These are phyloP conservation scores for Exserohilum rostratum DNA, from an alignment of 2,329 filamentous ascomycete species.

Conservation along the genomic window DNA sequence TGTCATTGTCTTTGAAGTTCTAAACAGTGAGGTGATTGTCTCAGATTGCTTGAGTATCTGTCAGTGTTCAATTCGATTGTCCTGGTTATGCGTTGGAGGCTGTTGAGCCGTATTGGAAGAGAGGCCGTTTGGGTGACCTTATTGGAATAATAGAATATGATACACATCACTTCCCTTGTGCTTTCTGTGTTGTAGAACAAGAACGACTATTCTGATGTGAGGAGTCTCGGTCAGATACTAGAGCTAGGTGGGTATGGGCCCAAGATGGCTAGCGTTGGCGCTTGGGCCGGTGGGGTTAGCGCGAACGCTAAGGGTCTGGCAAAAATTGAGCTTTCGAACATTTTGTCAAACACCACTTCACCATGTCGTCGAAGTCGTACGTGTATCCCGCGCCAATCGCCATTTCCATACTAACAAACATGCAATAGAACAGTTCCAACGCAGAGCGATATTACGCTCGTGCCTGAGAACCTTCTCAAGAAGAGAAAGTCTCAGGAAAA, in stretches of 20 bases:
- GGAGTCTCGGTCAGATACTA: not conserved
- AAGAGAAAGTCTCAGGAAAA: slow-evolving; percentile 99
- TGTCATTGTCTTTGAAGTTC: not conserved
- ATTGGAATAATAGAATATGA: too few species aligned
- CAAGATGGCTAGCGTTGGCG: not conserved
- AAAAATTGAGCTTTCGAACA: slow-evolving; percentile 26
- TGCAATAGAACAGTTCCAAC: slow-evolving; percentile 81
- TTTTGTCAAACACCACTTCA: slow-evolving; percentile 57
- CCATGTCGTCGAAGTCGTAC: slow-evolving; percentile 60
- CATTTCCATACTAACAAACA: slow-evolving; percentile 52
- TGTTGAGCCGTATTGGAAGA: not conserved
- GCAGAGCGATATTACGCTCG: slow-evolving; percentile 85
- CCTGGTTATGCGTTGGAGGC: not conserved
- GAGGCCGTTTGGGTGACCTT: not conserved
- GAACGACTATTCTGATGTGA: too few species aligned
- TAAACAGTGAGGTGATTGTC: not conserved
- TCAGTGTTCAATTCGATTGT: not conserved
- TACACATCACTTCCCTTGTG: too few species aligned
- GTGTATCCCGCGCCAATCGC: slow-evolving; percentile 55
- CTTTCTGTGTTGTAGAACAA: not conserved
- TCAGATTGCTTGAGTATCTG: not conserved
- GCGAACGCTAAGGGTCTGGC: slow-evolving; percentile 14
- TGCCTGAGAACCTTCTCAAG: slow-evolving; percentile 99
- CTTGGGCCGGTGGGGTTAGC: slow-evolving; percentile 11
- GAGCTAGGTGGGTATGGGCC: not conserved